Conservation (phyloP, 2,329 filamentous ascomycete genomes). For the Ophiostoma himal-ulmi region DNA sequence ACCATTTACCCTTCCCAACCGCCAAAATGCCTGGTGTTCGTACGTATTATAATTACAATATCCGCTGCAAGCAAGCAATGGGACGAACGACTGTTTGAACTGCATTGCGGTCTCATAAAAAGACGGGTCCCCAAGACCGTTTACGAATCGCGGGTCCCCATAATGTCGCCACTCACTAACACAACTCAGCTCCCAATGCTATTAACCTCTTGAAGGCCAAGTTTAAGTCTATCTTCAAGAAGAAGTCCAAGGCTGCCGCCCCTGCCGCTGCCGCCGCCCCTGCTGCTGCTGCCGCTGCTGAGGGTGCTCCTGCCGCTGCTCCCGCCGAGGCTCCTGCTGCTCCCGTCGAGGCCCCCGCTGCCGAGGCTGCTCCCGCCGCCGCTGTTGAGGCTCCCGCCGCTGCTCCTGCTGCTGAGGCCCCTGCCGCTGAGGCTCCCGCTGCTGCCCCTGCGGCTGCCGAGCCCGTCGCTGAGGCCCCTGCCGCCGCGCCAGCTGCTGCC, state of each 20-base stretch:
- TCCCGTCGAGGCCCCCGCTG: conserved; percentile 9
- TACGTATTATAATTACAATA: conserved; percentile 34
- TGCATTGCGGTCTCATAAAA: neutral
- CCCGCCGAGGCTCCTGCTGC: conserved; percentile 28
- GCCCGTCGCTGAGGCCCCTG: conserved; percentile 26
- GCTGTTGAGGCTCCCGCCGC: conserved; percentile 26
- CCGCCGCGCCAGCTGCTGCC: conserved; percentile 16
- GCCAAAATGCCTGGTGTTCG: conserved; percentile 49
- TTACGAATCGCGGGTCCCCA: neutral
- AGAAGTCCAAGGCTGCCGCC: conserved; percentile 33
- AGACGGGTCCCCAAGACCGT: neutral
- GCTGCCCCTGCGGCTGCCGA: conserved; percentile 26
- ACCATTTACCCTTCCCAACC: conserved; percentile 20
- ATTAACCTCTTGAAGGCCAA: conserved; percentile 52
- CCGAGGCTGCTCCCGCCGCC: conserved; percentile 22
- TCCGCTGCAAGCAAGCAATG: neutral
- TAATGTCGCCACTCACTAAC: conserved; percentile 18
- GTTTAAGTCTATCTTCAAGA: conserved; percentile 50
- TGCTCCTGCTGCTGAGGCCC: conserved; percentile 24
- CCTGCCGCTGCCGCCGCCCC: conserved; percentile 23
- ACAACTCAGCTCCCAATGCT: conserved; percentile 41
- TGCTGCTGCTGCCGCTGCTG: conserved; percentile 27
- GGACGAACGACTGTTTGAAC: neutral
- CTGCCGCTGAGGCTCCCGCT: conserved; percentile 29
- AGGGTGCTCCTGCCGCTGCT: conserved; percentile 21